A percentile compares a stretch with the other conserved stretches of the same genome.
Conservation (phyloP, 129 eudicot genomes). For the Pulicaria dysenterica region DNA sequence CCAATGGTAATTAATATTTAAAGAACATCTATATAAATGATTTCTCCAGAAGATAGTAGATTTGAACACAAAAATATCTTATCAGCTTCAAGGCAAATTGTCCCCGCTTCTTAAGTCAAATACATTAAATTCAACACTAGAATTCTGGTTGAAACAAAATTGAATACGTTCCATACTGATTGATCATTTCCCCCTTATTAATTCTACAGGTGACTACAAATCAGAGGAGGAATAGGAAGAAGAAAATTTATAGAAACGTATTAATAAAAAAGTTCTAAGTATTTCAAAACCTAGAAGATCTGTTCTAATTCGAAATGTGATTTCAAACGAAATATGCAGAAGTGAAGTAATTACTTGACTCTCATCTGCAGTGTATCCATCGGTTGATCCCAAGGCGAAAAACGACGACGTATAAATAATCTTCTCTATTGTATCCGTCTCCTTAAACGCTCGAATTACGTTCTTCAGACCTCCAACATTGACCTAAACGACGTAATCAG, state of each 20-base stretch:
- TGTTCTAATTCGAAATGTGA: neutral
- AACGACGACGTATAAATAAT: constrained; percentile 81
- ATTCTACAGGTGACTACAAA: neutral
- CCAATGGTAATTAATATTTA: neutral
- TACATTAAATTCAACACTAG: constrained; percentile 1
- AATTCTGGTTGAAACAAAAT: neutral
- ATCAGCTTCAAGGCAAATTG: constrained; percentile 7
- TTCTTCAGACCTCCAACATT: constrained; percentile 87
- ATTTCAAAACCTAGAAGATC: neutral
- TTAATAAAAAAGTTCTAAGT: neutral
- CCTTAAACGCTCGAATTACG: constrained; percentile 65
- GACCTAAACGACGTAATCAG: constrained; percentile 43
- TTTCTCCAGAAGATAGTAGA: neutral
- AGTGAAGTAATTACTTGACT: constrained; percentile 54
- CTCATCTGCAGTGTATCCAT: constrained; percentile 76
- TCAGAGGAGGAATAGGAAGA: neutral
- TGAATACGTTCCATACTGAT: neutral
- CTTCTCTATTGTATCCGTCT: constrained; percentile 58
- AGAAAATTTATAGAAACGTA: neutral
- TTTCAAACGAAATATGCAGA: neutral
- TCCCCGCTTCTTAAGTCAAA: neutral
- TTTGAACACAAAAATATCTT: neutral
- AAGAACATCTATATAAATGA: constrained; percentile 3
- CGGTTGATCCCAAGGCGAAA: constrained; percentile 81
- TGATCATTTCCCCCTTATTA: neutral